Evolutionary conservation across 129 eudicot species (phyloP).

Genomic region (Lonicera japonica): DNA sequence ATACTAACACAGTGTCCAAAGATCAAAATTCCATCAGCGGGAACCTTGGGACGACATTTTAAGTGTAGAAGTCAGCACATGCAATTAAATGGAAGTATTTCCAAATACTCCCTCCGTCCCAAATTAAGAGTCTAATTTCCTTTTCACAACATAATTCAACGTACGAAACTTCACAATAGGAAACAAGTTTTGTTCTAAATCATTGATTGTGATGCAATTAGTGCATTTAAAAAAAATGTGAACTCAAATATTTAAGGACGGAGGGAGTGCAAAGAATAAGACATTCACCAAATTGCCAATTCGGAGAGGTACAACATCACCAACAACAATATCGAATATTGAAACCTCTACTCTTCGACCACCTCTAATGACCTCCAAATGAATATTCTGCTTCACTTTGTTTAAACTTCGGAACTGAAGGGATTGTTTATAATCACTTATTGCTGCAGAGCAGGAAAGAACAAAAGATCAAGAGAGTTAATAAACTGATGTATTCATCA

Average conservation of each 20-base stretch:
- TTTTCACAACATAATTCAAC: too few species aligned
- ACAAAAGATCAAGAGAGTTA: background rate
- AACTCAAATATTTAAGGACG: too few species aligned
- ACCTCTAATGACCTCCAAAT: slow-evolving; percentile 50
- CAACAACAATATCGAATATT: slow-evolving; percentile 57
- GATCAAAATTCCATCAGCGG: slow-evolving; percentile 73
- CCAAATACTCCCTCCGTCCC: too few species aligned
- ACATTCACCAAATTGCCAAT: slow-evolving; percentile 33
- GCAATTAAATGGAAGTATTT: too few species aligned
- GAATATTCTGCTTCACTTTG: slow-evolving; percentile 63
- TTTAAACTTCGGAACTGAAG: slow-evolving; percentile 23
- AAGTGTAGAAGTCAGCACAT: background rate
- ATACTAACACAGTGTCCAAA: slow-evolving; percentile 71
- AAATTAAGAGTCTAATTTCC: too few species aligned
- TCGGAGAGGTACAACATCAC: slow-evolving; percentile 48
- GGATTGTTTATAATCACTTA: background rate
- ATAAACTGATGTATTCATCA: too few species aligned
- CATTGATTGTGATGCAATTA: too few species aligned
- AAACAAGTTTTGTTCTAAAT: too few species aligned
- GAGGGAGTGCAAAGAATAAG: background rate
- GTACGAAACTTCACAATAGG: too few species aligned
- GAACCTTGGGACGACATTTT: slow-evolving; percentile 40
- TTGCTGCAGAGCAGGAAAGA: background rate
- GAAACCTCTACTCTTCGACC: slow-evolving; percentile 44
- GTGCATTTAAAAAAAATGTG: too few species aligned